Evolutionary conservation across 306 rosid genomes (phyloP).

Genomic region (Cicer bijugum): DNA sequence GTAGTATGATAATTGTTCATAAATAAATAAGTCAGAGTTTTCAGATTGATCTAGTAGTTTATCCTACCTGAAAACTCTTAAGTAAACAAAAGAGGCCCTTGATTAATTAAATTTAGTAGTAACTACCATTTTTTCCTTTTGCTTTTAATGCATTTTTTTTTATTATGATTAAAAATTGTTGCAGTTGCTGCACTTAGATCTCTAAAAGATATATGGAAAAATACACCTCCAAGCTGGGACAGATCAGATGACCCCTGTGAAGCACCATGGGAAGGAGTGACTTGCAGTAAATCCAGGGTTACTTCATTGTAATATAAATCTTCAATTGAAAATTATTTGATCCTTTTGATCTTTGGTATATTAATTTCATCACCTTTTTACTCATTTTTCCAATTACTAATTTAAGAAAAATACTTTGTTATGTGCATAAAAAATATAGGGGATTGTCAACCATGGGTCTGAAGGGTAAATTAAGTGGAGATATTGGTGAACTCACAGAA

Average conservation of each 20-base stretch:
- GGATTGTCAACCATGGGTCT: slow-evolving; percentile 73
- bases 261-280: slow-evolving; percentile 86
- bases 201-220: slow-evolving; percentile 62
- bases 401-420: neutral
- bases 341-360: slow-evolving; percentile 4
- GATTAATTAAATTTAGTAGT: neutral
- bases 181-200: slow-evolving; percentile 70
- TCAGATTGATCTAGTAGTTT: no score
- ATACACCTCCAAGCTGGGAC: slow-evolving; percentile 88
- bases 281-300: slow-evolving; percentile 74
- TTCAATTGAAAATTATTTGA: slow-evolving; percentile 13
- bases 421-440: slow-evolving; percentile 50
- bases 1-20: neutral
- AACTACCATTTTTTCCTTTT: neutral
- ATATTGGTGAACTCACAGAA: slow-evolving; percentile 69
- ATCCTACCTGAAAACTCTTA: neutral
- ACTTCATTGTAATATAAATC: slow-evolving; percentile 74
- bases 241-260: slow-evolving; percentile 78
- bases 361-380: slow-evolving; percentile 1
- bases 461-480: slow-evolving; percentile 69
- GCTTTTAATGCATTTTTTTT: neutral
- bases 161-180: slow-evolving; percentile 38
- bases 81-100: neutral
- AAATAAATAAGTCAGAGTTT: neutral
- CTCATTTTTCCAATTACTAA: slow-evolving; percentile 18